Conservation (phyloP, 441 rosid species). For the Brassica balearica region DNA sequence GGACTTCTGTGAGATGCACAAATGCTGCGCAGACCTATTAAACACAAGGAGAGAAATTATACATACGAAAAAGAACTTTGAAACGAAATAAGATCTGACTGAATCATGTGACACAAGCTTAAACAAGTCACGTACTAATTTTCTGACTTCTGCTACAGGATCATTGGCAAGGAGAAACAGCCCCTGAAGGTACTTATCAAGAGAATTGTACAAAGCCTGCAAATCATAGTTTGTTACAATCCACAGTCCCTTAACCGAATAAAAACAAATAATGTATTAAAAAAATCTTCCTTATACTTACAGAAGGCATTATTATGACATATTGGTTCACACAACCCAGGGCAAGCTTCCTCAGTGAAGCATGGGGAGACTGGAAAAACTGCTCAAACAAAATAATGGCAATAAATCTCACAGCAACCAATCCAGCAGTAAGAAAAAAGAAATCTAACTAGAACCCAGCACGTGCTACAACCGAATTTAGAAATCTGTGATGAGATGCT, state of each 20-base stretch:
- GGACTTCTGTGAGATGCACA: conserved; percentile 90
- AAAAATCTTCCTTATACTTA: conserved; percentile 50
- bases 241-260: neutral
- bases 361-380: conserved; percentile 96
- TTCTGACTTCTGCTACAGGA: conserved; percentile 85
- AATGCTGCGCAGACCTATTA: conserved; percentile 96
- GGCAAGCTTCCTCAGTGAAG: conserved; percentile 84
- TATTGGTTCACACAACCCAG: conserved; percentile 90
- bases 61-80: conserved; percentile 12
- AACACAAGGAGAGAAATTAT: conserved; percentile 17
- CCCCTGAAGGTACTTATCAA: conserved; percentile 92
- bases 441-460: conserved; percentile 15
- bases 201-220: conserved; percentile 82
- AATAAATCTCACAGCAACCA: conserved; percentile 16
- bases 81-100: neutral
- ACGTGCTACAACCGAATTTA: too few relatives aligned
- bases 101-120: conserved; percentile 26
- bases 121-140: conserved; percentile 60
- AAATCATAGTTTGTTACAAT: conserved; percentile 27
- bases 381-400: conserved; percentile 46
- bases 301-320: conserved; percentile 96
- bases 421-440: conserved; percentile 5
- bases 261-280: neutral
- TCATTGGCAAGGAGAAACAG: conserved; percentile 90
- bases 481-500: conserved; percentile 28